A percentile compares a stretch with the other conserved stretches of the same genome.
These are phyloP conservation scores for Cephaloascus albidus DNA, from an alignment of 805 yeast species.

Conservation along the genomic window DNA sequence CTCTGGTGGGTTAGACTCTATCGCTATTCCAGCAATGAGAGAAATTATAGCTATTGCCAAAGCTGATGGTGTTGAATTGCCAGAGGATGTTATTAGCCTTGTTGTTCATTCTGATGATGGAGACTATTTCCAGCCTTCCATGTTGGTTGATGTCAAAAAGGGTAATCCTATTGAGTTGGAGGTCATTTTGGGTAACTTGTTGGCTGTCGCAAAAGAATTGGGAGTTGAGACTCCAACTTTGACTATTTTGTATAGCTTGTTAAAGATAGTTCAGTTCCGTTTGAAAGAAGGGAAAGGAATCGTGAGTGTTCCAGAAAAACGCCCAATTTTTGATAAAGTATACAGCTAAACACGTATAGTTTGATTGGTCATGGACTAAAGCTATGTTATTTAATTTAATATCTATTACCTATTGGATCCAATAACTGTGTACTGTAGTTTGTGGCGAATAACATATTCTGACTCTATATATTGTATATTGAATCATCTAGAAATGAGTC, in stretches of 20 bases:
- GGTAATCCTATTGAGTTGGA: conserved; percentile 66
- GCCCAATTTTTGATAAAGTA: conserved; percentile 15
- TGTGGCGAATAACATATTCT: no score
- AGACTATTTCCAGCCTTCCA: conserved; percentile 57
- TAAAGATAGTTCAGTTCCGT: conserved; percentile 52
- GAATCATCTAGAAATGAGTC: no score
- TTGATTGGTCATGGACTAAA: no score
- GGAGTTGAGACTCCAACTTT: conserved; percentile 51
- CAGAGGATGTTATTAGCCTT: conserved; percentile 34
- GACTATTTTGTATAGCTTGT: conserved; percentile 44
- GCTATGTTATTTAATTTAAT: no score
- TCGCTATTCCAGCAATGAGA: conserved; percentile 53
- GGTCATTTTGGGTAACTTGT: conserved; percentile 59
- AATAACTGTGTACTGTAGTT: no score
- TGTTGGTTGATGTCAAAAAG: conserved; percentile 60
- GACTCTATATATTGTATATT: no score
- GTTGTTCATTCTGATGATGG: conserved; percentile 54
- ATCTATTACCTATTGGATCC: no score
- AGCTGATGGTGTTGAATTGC: conserved; percentile 53
- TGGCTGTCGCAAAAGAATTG: conserved; percentile 37
- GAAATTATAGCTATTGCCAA: conserved; percentile 60
- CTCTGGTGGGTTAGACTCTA: conserved; percentile 28
- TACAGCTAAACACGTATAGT: no score
- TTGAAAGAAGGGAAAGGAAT: conserved; percentile 49
- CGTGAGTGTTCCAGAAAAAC: conserved; percentile 28